These are phyloP conservation scores for Nidula niveotomentosa DNA, from an alignment of 1,284 basidiomycete species.

Conservation along the genomic window DNA sequence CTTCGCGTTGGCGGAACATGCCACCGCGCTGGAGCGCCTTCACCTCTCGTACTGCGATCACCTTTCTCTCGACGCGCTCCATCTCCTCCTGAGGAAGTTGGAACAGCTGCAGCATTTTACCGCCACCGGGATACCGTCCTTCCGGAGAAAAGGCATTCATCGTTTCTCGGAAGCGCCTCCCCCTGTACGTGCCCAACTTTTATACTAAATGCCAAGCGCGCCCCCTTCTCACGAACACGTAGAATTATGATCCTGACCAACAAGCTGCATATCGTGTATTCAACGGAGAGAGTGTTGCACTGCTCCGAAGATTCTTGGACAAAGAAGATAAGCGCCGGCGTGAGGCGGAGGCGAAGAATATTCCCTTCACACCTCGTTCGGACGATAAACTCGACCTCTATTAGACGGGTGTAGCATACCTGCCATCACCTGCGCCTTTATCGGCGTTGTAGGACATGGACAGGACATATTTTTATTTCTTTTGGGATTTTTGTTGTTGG, in stretches of 20 bases:
- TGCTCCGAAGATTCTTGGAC: conserved; percentile 64
- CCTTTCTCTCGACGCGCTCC: conserved; percentile 78
- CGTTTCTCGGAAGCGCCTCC: conserved; percentile 82
- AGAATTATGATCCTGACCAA: conserved; percentile 60
- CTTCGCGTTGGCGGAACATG: conserved; percentile 67
- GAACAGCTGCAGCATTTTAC: conserved; percentile 74
- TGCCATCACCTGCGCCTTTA: too few species aligned
- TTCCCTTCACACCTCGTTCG: conserved; percentile 54
- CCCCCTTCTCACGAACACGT: conserved; percentile 11
- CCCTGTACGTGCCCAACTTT: conserved; percentile 48
- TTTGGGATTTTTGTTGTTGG: too few species aligned
- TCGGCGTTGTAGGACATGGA: too few species aligned
- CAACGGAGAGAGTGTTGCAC: conserved; percentile 67
- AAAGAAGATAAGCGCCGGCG: conserved; percentile 59
- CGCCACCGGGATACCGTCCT: conserved; percentile 80
- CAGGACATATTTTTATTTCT: too few species aligned
- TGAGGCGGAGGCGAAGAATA: conserved; percentile 55
- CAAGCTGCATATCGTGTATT: conserved; percentile 83
- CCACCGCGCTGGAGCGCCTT: conserved; percentile 74
- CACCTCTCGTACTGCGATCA: conserved; percentile 90
- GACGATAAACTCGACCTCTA: conserved; percentile 64
- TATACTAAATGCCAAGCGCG: conserved; percentile 4
- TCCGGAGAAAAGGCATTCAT: conserved; percentile 72
- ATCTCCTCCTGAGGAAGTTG: conserved; percentile 69
- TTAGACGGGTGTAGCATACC: conserved; percentile 18